Evolutionary conservation across 805 yeast species (phyloP), one percentile per base, ranked within the genome.

Genomic region (Myxozyma kluyveri): DNA sequence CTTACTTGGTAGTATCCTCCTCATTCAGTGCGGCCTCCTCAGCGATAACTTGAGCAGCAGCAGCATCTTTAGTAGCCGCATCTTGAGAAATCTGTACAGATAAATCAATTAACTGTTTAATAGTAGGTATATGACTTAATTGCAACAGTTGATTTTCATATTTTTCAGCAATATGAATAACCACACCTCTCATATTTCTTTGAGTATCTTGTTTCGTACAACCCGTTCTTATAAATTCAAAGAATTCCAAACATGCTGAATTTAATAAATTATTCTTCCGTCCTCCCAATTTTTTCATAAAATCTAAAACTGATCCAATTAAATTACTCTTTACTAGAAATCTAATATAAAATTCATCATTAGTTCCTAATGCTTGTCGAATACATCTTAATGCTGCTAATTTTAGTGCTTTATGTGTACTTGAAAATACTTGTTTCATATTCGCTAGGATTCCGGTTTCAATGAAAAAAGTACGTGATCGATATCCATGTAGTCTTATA

Each of bases 201-300:
- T 58, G 62, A 24, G 48, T 58, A 2, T 56, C 60, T 5, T 45
- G 39, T 27, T 49, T 49, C 21, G 29, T 24, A 17, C 49, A 39
- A 3, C 41, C 54, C 53, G 63, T 2, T 47, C 62, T 47, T 50
- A 78, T 62, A 19, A 75, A 72, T 60, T 80, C 84, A 31, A 83
- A 70, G 21, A 90, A 72, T 64, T 86, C 89, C 42, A 88, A 72
- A 57, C 91, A 78, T 4, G 90, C 78, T 0, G 96, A 88, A 62
- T 81, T 85, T 2, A 85, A 76, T 53, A 89, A 69, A 63, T 83
- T 85, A 64, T 86, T 81, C 35, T 69, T 68, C 27, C 72, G 68
- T 4, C 75, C 71, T 14, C 33, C 33, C 7, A 80, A 77, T 12
- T 71, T 75, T 21, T 71, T 68, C 55, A 86, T 72, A 44, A 80